A percentile compares a stretch with the other conserved stretches of the same genome.
These are phyloP conservation scores for Pseudogymnoascus sp. DNA, from an alignment of 2,329 filamentous ascomycete genomes.

Conservation along the genomic window DNA sequence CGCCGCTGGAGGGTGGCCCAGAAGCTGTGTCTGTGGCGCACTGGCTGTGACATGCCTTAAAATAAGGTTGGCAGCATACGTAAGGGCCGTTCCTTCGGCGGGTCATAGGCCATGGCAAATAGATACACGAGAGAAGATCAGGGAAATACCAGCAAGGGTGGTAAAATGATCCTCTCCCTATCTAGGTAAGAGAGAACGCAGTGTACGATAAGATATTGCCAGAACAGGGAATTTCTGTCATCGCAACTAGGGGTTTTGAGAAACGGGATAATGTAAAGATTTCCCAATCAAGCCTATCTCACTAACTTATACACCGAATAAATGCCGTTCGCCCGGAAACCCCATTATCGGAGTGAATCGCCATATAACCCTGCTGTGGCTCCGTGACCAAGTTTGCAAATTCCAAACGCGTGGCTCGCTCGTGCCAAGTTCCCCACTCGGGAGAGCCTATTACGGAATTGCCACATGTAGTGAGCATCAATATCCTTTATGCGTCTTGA, in stretches of 20 bases:
- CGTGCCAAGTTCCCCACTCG: not conserved
- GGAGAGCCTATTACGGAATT: not conserved
- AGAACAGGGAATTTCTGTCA: not conserved
- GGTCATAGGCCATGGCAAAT: not conserved
- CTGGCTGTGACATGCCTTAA: not conserved
- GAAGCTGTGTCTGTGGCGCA: not conserved
- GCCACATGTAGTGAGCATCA: not conserved
- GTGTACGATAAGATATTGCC: not conserved
- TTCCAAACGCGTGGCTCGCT: not conserved
- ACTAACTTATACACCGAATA: not conserved
- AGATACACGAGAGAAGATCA: not conserved
- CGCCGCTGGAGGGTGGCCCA: not conserved
- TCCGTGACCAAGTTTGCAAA: not conserved
- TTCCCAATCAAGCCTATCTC: not conserved
- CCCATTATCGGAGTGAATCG: not conserved
- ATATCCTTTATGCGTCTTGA: constrained; percentile 2
- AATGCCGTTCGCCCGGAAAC: not conserved
- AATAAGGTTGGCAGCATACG: not conserved
- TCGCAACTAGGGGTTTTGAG: not conserved
- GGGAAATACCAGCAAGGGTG: not conserved
- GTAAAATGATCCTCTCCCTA: not conserved
- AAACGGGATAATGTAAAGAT: not conserved
- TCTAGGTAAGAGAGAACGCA: not conserved
- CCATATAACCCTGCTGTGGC: not conserved
- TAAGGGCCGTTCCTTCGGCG: not conserved